These are phyloP conservation scores for Talaromyces nanjingensis DNA, from an alignment of 495 filamentous ascomycete genomes.

Conservation along the genomic window DNA sequence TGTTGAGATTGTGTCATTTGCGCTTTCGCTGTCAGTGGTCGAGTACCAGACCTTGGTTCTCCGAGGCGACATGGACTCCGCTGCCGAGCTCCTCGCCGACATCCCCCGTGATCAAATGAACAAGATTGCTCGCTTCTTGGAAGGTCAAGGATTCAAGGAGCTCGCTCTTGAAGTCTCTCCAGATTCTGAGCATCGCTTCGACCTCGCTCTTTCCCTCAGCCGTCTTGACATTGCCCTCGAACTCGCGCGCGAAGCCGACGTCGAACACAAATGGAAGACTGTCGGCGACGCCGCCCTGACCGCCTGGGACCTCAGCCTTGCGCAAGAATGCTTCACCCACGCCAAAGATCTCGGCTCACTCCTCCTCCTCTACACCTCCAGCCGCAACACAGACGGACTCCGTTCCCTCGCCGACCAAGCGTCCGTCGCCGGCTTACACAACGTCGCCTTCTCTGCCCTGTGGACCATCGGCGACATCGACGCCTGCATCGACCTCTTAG, in stretches of 20 bases:
- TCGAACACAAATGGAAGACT: constrained; percentile 96
- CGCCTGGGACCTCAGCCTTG: constrained; percentile 79
- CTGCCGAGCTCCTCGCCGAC: constrained; percentile 71
- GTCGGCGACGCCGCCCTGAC: constrained; percentile 86
- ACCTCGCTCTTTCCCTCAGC: constrained; percentile 77
- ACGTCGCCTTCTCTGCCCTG: constrained; percentile 82
- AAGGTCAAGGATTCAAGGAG: constrained; percentile 95
- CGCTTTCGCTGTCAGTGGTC: constrained; percentile 86
- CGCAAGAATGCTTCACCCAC: constrained; percentile 84
- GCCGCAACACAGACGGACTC: constrained; percentile 67
- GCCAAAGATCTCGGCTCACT: constrained; percentile 87
- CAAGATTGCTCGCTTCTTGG: constrained; percentile 95
- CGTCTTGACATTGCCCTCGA: constrained; percentile 78
- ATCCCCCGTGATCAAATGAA: constrained; percentile 89
- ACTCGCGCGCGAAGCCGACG: constrained; percentile 74
- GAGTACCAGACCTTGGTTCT: constrained; percentile 97
- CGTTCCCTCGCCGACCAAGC: constrained; percentile 65
- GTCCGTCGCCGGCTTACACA: constrained; percentile 69
- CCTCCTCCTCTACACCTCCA: constrained; percentile 78
- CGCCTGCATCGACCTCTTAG: constrained; percentile 73
- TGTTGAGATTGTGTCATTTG: constrained; percentile 81
- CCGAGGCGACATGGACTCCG: constrained; percentile 89
- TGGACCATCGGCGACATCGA: constrained; percentile 83
- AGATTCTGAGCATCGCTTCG: constrained; percentile 93
- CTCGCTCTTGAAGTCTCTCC: constrained; percentile 93